Evolutionary conservation across 2,329 filamentous ascomycete species (phyloP).

Genomic region (Pestalotiopsis fici): DNA sequence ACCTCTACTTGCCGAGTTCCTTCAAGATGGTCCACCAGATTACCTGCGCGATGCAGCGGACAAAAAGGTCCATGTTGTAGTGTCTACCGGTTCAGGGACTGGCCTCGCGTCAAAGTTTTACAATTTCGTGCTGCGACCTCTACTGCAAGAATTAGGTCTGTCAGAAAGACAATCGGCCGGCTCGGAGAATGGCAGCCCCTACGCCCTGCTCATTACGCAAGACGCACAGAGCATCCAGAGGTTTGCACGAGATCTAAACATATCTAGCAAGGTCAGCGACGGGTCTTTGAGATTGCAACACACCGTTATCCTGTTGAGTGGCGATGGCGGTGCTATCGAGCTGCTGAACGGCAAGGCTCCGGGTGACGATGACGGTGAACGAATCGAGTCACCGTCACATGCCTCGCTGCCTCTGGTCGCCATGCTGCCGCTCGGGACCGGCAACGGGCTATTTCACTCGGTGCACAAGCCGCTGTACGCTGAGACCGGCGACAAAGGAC

Average conservation of each 20-base stretch:
- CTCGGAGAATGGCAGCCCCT: conserved; percentile 26
- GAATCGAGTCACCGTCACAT: too few species aligned
- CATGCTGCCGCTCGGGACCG: conserved; percentile 64
- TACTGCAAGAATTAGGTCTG: conserved; percentile 51
- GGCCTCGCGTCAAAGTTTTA: conserved; percentile 59
- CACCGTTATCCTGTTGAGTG: conserved; percentile 77
- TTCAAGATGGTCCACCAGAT: conserved; percentile 37
- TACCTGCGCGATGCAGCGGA: conserved; percentile 28
- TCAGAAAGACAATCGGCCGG: conserved; percentile 11
- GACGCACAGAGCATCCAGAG: conserved; percentile 64
- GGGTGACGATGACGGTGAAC: conserved; percentile 4
- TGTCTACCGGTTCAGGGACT: conserved; percentile 68
- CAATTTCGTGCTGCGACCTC: conserved; percentile 52
- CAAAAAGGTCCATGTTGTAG: conserved; percentile 59
- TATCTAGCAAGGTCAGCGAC: conserved; percentile 10
- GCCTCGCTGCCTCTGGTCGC: conserved; percentile 44
- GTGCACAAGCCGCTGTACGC: conserved; percentile 59
- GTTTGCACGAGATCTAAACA: conserved; percentile 51
- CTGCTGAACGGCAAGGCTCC: conserved; percentile 65
- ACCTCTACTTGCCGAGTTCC: conserved; percentile 34
- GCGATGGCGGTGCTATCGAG: conserved; percentile 86
- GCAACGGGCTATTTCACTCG: conserved; percentile 66
- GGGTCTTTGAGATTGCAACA: conserved; percentile 32
- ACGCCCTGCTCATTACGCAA: conserved; percentile 62
- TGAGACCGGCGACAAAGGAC: conserved; percentile 14